A percentile compares a stretch with the other conserved stretches of the same genome.
Conservation (phyloP, 192 early-diverging fungal genomes). For the Coemansia asiatica region DNA sequence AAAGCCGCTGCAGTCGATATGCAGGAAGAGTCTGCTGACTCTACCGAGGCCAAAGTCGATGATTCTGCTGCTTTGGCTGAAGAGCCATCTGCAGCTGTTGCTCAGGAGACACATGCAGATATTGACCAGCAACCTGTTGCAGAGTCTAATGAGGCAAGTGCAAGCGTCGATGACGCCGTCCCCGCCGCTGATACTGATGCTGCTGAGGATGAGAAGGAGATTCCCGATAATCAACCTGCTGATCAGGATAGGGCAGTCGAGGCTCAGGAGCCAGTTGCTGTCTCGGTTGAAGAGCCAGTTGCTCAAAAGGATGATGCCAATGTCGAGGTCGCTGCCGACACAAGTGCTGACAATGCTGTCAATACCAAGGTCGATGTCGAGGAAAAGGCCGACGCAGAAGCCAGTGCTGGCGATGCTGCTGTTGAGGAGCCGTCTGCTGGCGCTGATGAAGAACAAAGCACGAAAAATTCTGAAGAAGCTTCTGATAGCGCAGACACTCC, state of each 20-base stretch:
- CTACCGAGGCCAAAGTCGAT: conserved; percentile 1
- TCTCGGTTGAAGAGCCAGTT: conserved; percentile 1
- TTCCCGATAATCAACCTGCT: conserved; percentile 7
- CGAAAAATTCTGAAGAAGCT: conserved; percentile 6
- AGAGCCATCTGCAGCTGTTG: conserved; percentile 11
- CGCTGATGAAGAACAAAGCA: conserved; percentile 4
- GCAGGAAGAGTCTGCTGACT: conserved; percentile 10
- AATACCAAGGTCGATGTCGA: background rate
- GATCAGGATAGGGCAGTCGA: conserved; percentile 9
- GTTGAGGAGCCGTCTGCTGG: conserved; percentile 11
- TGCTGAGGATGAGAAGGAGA: conserved; percentile 4
- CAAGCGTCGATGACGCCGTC: conserved; percentile 9
- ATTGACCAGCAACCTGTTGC: conserved; percentile 8
- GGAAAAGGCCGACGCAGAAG: background rate
- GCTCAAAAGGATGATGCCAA: background rate
- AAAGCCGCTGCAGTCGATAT: conserved; percentile 7
- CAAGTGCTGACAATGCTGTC: too few species aligned
- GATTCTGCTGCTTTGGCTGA: conserved; percentile 7
- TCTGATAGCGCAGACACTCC: conserved; percentile 3
- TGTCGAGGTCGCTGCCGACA: background rate
- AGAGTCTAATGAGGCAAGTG: conserved; percentile 3
- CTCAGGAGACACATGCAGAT: conserved; percentile 15
- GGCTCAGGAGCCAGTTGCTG: conserved; percentile 15
- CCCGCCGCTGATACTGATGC: conserved; percentile 9
- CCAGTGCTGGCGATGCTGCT: background rate